Evolutionary conservation across 1,284 basidiomycete genomes (phyloP), one percentile per base, ranked within the genome.

Genomic region (Tylopilus orsonianus): DNA sequence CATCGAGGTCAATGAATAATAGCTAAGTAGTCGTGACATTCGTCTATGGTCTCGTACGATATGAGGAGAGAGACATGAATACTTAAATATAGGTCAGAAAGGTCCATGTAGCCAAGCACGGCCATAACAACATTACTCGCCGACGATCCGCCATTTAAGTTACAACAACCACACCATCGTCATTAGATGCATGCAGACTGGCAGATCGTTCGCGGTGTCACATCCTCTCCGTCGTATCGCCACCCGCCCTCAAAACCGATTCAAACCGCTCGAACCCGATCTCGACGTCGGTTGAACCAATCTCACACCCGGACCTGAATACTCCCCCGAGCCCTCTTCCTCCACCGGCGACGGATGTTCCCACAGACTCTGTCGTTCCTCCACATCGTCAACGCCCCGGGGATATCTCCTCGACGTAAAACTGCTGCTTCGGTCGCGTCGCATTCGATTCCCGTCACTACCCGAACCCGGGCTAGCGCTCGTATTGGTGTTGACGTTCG

Each of bases 391-490:
- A 5, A 44, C 37, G 0, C 67, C 64, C 19, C 20, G 49, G 3
- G 67, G 64, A 22, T 65, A 65, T 30, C 59, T 54, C 16, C 64
- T 44, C n/a, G 65, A 63, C 12, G 63, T 35, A 8, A 61, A 62
- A 13, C 54, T 63, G 24, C 66, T 67, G 20, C 54, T 43, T 19
- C 64, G 61, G 13, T 20, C 43, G 5, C 44, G 27, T 0, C 8
- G 47, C 23, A 29, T 26, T 5, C 27, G 53, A 23, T 30, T 12
- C 1, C 1, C 26, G 18, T 37, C 34, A 6, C 24, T 13, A 4
- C 19, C 37, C 4, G 38, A 9, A 20, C 33, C 36, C 8, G 9
- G 13, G n/a, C 30, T 33, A 4, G 24, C 13, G 14, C 13, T n/a
- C 6, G 18, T 18, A 3, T 41, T 20, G 12, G 23, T 35, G 12